Evolutionary conservation across 208 protist species (phyloP), one percentile per base, ranked within the genome.

Genomic region (Trypanosoma boissoni): DNA sequence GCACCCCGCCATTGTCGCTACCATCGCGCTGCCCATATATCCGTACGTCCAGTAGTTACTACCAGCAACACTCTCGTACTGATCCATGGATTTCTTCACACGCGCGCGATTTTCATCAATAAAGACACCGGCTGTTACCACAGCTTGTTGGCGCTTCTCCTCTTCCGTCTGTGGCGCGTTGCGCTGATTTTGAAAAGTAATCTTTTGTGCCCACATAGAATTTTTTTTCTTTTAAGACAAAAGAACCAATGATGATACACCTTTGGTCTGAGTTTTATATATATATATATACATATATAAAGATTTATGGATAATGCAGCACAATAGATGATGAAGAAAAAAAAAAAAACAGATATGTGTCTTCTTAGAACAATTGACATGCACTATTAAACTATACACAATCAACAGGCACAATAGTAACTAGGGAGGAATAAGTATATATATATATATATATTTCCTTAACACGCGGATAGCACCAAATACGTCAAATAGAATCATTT

Each of bases 41-140:
- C 88, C 88, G 56, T 95, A 95, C 26, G 76, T 80, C 83, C 83
- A 92, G 68, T 89, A 89, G 48, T 57, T 85, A 70, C 72, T 91
- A 32, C 83, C 74, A 3, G 78, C 78, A 16, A 95, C 77, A 8
- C 72, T 76, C 21, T 69, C 55, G 55, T 86, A 83, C 41, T 61
- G 36, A 3, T 92, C 78, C 63, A 82, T 76, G 37, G 70, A 57
- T 49, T 78, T 81, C 21, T 42, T 59, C 32, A 95, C 53, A 18
- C 74, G 68, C 8, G 44, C 64, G 9, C 70, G 64, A 58, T 87
- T 92, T 37, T 88, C 79, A 50, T 90, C 83, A 34, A 86, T 57
- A 48, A 92, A 92, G 12, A 89, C 85, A 31, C 72, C 75, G 2
- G 85, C 88, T 6, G 76, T 86, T 16, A 83, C 74, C 9, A 87